phyloP scores from a whole-genome alignment of 768 basidiomycete genomes.

The Pleurotus ostreatus region DNA sequence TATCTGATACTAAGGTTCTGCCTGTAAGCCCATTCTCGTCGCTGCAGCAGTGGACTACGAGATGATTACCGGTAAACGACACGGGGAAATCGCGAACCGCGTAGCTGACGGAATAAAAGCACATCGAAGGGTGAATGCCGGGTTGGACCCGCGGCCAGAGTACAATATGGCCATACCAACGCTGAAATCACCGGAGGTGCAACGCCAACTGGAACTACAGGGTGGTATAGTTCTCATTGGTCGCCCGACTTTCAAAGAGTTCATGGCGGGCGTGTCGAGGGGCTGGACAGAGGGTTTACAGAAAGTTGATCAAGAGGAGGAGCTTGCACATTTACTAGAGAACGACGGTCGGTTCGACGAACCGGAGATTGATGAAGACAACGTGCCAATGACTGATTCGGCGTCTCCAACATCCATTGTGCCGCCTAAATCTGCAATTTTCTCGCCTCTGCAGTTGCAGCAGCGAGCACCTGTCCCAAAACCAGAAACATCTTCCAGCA shows the following conservation, averaged over 20 bases:
- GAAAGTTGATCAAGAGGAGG: constrained; percentile 67
- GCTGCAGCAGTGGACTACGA: constrained; percentile 94
- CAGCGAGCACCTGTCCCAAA: constrained; percentile 2
- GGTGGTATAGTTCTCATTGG: constrained; percentile 87
- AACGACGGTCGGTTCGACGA: constrained; percentile 81
- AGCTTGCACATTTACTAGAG: constrained; percentile 61
- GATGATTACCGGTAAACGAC: constrained; percentile 72
- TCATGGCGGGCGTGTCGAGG: constrained; percentile 76
- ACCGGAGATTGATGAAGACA: constrained; percentile 23
- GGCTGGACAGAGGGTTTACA: constrained; percentile 81
- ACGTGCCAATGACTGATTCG: constrained; percentile 17
- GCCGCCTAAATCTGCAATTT: constrained; percentile 16
- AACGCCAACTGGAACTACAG: constrained; percentile 57
- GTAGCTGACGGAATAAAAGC: constrained; percentile 70
- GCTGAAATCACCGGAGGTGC: constrained; percentile 47
- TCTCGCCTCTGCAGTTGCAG: constrained; percentile 11
- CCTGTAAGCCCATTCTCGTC: constrained; percentile 79
- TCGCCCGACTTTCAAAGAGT: constrained; percentile 91
- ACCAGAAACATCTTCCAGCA: neutral
- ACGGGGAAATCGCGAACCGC: constrained; percentile 80
- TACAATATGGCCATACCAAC: constrained; percentile 45
- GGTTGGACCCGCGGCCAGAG: constrained; percentile 51
- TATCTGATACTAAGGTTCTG: constrained; percentile 11
- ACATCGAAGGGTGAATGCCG: constrained; percentile 63
- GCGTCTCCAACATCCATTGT: constrained; percentile 13